Percentiles rank a stretch among this genome's conserved stretches.
phyloP scores from a whole-genome alignment of 768 basidiomycete genomes.

The Boletus insuetus region DNA sequence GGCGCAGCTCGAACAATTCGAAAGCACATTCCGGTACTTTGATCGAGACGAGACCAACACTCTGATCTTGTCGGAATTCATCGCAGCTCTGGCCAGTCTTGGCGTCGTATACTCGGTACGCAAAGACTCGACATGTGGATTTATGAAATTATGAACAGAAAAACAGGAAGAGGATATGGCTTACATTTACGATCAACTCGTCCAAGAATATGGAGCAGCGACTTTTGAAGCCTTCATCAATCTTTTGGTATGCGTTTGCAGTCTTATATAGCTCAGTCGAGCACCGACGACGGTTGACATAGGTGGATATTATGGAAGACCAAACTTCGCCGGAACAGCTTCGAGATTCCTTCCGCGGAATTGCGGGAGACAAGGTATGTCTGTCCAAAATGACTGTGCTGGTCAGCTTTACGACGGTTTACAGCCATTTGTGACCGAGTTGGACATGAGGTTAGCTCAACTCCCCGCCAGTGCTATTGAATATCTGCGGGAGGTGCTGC shows the following conservation, averaged over 20 bases:
- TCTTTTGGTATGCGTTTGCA: constrained; percentile 60
- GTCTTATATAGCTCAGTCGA: background rate
- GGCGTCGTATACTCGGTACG: constrained; percentile 88
- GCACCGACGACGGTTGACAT: constrained; percentile 1
- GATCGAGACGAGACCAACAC: constrained; percentile 92
- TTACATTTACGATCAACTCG: constrained; percentile 75
- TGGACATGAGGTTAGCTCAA: constrained; percentile 83
- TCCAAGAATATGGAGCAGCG: constrained; percentile 81
- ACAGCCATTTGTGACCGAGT: constrained; percentile 89
- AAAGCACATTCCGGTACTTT: constrained; percentile 96
- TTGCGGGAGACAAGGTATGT: constrained; percentile 80
- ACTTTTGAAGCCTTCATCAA: constrained; percentile 95
- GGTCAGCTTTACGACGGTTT: constrained; percentile 4
- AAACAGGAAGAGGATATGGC: constrained; percentile 82
- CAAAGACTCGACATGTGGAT: background rate
- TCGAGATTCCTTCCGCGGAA: constrained; percentile 88
- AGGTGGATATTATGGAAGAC: constrained; percentile 97
- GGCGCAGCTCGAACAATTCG: constrained; percentile 94
- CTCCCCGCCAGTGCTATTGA: constrained; percentile 73
- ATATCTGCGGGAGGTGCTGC: constrained; percentile 84
- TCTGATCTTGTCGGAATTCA: constrained; percentile 78
- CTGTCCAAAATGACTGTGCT: background rate
- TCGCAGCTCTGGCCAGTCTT: constrained; percentile 90
- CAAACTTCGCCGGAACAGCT: constrained; percentile 91
- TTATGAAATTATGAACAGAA: background rate